Conservation (phyloP, 768 basidiomycete genomes). For the Lactarius sp. region DNA sequence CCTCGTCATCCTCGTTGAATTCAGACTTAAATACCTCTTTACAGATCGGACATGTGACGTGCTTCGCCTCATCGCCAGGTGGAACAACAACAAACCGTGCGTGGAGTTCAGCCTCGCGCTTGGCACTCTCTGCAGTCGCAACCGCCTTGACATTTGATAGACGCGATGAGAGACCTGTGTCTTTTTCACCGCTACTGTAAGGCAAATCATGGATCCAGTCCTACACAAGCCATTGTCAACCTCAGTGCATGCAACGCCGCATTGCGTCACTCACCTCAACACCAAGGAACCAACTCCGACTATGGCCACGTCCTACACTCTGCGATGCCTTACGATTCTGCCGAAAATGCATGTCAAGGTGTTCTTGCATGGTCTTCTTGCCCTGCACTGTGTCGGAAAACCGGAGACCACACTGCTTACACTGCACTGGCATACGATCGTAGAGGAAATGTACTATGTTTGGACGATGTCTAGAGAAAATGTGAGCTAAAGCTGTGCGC, state of each 20-base stretch:
- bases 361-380: constrained; percentile 75
- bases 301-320: constrained; percentile 77
- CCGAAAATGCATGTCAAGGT: constrained; percentile 95
- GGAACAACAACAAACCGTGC: constrained; percentile 84
- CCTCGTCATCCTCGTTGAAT: constrained; percentile 92
- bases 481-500: neutral
- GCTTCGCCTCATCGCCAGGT: constrained; percentile 80
- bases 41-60: constrained; percentile 90
- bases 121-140: constrained; percentile 59
- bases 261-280: constrained; percentile 57
- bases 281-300: constrained; percentile 83
- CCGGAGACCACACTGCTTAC: constrained; percentile 90
- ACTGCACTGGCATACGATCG: constrained; percentile 70
- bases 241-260: neutral
- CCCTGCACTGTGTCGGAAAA: constrained; percentile 70
- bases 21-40: constrained; percentile 90
- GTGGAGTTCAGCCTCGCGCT: constrained; percentile 70
- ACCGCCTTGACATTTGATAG: constrained; percentile 51
- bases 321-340: constrained; percentile 83
- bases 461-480: constrained; percentile 48
- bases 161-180: constrained; percentile 49
- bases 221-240: constrained; percentile 37
- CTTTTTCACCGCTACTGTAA: constrained; percentile 63
- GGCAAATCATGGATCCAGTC: constrained; percentile 81
- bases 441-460: constrained; percentile 65